A percentile compares a stretch with the other conserved stretches of the same genome.
Conservation (phyloP, 805 yeast species). For the Hanseniaspora thailandica region DNA sequence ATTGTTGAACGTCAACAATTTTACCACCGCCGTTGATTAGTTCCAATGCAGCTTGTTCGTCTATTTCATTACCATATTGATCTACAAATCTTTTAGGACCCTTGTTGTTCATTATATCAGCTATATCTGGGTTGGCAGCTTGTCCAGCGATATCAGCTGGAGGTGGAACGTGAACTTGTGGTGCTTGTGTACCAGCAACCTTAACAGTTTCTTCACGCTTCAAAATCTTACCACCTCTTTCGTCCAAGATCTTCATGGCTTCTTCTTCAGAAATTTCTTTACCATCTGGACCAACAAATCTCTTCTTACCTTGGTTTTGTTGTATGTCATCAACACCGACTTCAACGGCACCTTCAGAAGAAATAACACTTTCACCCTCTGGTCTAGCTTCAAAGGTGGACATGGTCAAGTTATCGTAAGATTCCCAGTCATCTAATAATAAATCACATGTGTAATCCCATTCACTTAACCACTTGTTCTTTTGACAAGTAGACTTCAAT, state of each 20-base stretch:
- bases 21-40: slow-evolving; percentile 24
- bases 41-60: slow-evolving; percentile 26
- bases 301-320: slow-evolving; percentile 23
- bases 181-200: slow-evolving; percentile 16
- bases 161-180: slow-evolving; percentile 15
- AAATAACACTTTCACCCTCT: slow-evolving; percentile 12
- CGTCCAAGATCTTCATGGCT: slow-evolving; percentile 23
- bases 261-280: slow-evolving; percentile 28
- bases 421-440: slow-evolving; percentile 32
- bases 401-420: slow-evolving; percentile 19
- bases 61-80: slow-evolving; percentile 30
- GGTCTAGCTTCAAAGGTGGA: slow-evolving; percentile 14
- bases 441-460: slow-evolving; percentile 86
- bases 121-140: slow-evolving; percentile 11
- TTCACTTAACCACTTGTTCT: slow-evolving; percentile 43
- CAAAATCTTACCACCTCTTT: slow-evolving; percentile 22
- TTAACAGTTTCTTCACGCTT: slow-evolving; percentile 17
- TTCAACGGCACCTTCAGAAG: slow-evolving; percentile 11
- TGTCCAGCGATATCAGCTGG: slow-evolving; percentile 1
- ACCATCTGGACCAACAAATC: slow-evolving; percentile 32
- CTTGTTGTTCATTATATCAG: slow-evolving; percentile 22
- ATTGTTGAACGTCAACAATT: slow-evolving; percentile 17
- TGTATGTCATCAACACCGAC: slow-evolving; percentile 21
- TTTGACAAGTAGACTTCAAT: slow-evolving; percentile 58
- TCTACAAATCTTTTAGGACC: slow-evolving; percentile 29